phyloP scores from a whole-genome alignment of 306 rosid genomes.

The Lathyrus sativus region DNA sequence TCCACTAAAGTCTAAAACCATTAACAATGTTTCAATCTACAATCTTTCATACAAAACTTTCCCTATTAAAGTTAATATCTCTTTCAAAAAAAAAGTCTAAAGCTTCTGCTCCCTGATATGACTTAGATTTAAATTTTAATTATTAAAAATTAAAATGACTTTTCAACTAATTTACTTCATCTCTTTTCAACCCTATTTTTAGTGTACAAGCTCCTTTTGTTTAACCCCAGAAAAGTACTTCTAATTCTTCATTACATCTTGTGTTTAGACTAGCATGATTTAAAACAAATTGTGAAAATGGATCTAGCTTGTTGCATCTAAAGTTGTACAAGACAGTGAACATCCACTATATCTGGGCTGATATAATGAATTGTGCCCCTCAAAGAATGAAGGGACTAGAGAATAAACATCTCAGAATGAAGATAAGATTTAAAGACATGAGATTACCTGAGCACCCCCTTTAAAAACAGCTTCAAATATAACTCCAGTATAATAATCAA shows the following conservation, averaged over 20 bases:
- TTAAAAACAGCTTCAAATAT: conserved; percentile 90
- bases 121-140: background rate
- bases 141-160: background rate
- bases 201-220: background rate
- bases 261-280: background rate
- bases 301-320: conserved; percentile 16
- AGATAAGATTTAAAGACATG: conserved; percentile 15
- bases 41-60: background rate
- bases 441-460: conserved; percentile 82
- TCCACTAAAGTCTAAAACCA: background rate
- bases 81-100: background rate
- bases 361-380: background rate
- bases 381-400: background rate
- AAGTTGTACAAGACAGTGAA: conserved; percentile 4
- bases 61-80: background rate
- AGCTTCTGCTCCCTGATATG: background rate
- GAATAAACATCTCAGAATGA: conserved; percentile 12
- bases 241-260: background rate
- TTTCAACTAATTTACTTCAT: background rate
- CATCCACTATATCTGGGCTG: background rate
- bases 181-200: background rate
- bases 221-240: background rate
- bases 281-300: conserved; percentile 17
- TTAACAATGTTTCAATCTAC: background rate
- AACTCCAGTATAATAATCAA: conserved; percentile 94